Evolutionary conservation across 148 eudicot genomes (phyloP), one percentile per base, ranked within the genome.

Genomic region (Camellia japonica): DNA sequence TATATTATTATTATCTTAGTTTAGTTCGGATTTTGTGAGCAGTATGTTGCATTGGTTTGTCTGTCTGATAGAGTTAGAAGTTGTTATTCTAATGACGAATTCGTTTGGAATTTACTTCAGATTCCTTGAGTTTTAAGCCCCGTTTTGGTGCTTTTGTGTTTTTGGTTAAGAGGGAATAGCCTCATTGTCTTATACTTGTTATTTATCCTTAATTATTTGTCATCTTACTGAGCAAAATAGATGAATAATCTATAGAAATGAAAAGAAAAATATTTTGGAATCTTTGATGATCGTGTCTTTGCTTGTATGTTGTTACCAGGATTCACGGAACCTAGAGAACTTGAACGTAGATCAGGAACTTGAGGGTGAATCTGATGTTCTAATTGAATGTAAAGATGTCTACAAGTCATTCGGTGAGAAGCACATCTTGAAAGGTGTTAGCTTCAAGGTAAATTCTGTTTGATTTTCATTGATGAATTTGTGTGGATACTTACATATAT

Each of bases 381-480:
- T 95, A 19, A 93, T 95, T 68, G 98, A 95, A 83, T 95, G 98
- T 79, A 89, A 82, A 85, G 78, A 93, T 76, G 89, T 93, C 20
- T 89, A 85, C 87, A 93, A 93, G 80, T 93, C 97, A 63, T 95
- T 95, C 83, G 98, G 97, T 76, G 93, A 94, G 83, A 93, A 95
- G 86, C 90, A 90, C 85, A 95, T 95, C 78, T 71, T 95, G 83
- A 89, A 79, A 85, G 98, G 98, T 86, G 94, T 95, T 61, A 95
- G 89, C 90, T 93, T 95, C 83, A 93, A 95, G 98, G 98, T 94
- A 75, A 86, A 54, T 70, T 44, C 18, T 79, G 30, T 43, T 77
- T 38, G 20, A 68, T 30, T 68, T 75, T 49, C 5, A 0, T 77
- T 68, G 12, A 38, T 66, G 52, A 5, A 41, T 52, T 66, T 66